Conservation (phyloP, 805 yeast species). For the Wickerhamiella qilinensis region DNA sequence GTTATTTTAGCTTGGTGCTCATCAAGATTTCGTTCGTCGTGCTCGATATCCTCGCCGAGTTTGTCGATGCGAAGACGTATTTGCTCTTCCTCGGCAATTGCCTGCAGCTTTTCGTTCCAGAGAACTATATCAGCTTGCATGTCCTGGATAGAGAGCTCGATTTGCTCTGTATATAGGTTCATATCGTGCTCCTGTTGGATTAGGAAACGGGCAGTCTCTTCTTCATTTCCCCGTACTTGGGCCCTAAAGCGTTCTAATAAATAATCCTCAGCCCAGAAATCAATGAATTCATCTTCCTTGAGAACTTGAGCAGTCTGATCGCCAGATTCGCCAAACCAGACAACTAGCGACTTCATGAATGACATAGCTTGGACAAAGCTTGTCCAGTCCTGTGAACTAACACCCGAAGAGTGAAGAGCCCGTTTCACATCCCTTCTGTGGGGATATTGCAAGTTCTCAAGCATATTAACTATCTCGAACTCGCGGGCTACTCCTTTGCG, state of each 20-base stretch:
- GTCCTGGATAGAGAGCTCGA: background rate
- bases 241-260: background rate
- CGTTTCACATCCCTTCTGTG: background rate
- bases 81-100: background rate
- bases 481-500: background rate
- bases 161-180: background rate
- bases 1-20: background rate
- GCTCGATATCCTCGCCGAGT: background rate
- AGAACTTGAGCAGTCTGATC: background rate
- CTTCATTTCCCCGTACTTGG: background rate
- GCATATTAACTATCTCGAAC: background rate
- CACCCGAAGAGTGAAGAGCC: background rate
- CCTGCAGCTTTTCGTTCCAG: background rate
- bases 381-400: background rate
- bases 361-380: background rate
- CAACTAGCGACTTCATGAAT: background rate
- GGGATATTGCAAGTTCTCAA: background rate
- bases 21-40: background rate
- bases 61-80: background rate
- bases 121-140: background rate
- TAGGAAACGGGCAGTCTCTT: background rate
- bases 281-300: background rate
- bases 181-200: background rate
- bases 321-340: background rate
- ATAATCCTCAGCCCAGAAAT: background rate